Evolutionary conservation across 805 yeast genomes (phyloP), one percentile per base, ranked within the genome.

Genomic region (Candida dajiaensis): DNA sequence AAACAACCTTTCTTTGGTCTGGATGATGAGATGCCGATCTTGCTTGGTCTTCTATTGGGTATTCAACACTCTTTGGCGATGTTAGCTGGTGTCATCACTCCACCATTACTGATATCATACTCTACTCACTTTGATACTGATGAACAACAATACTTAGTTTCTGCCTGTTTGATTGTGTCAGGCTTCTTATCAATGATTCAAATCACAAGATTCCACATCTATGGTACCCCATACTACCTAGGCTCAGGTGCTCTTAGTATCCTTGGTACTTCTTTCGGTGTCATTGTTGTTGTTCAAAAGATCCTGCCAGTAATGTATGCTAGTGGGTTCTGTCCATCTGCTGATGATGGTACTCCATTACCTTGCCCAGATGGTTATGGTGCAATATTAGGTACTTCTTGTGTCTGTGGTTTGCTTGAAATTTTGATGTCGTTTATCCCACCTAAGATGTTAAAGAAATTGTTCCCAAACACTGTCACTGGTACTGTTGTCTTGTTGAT

Each of bases 341-440:
- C 69, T 29, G 73, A 72, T 8, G 84, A 81, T 51, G 96, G 96
- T 6, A 78, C 77, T 5, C 58, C 66, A 12, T 71, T 85, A 42
- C 78, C 96, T 3, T 89, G 97, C 68, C 95, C 95, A 10, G 85
- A 85, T 50, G 97, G 95, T 1, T 90, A 88, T 61, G 97, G 97
- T 53, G 80, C 81, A 12, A 74, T 89, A 35, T 67, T 89, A 48
- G 97, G 84, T 31, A 85, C 96, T 8, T 82, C 89, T 4, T 74
- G 79, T 44, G 74, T 81, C 18, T 86, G 96, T 65, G 83, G 88
- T 3, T 70, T 89, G 25, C 58, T 89, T 16, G 95, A 87, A 70
- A 72, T 89, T 33, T 58, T 74, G 13, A 63, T 87, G 46, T 83
- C 95, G 0, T 89, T 89, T 62, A 65, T 83, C 51, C 97, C 97